Base-by-base conservation (phyloP, 2,329 filamentous ascomycete species). In the Penicillium sp. region DNA sequence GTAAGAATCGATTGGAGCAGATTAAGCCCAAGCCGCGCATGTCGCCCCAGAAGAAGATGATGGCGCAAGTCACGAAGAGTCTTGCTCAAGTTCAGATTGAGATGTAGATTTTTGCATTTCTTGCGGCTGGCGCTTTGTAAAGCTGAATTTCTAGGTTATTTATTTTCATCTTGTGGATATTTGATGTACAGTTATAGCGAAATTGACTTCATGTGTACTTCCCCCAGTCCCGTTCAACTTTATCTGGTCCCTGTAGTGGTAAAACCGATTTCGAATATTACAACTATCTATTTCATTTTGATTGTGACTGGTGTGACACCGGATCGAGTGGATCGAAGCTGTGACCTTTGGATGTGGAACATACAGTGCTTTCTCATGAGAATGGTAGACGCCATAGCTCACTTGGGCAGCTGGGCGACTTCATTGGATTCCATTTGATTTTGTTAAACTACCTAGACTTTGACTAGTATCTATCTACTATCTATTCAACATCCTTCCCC, bases 21-120 rank as follows among this genome's bases (percentile, higher is more conserved):
- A 84, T 84, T 7, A 89, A 87, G 65, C 91, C 91, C 0, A 78
- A 78, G 31, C 89, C 89, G 0, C 74, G 86, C 34, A 71, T 63
- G 27, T 62, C 60, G 8, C 60, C 61, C 2, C 59, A 47, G 49
- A 68, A 64, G 58, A 55, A 31, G 11, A 20, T 11, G 14, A 39
- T 13, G 39, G 34, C 34, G 6, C 40, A 35, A n/a, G 24, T 32
- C 22, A 34, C 42, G 4, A 44, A 46, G 35, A 51, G 32, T 18
- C 31, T 34, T 34, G 31, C 31, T 18, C 31, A 18, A 16, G 8
- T 34, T 34, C 31, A 20, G 14, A 4, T 34, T 34, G 31, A 34
- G 8, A 34, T 52, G 22, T 52, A 40, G 43, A 13, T 34, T 7
- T 8, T 6, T 24, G 23, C 31, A 16, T 27, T 7, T 8, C n/a